These are phyloP conservation scores for Cladorrhinum sp. DNA, from an alignment of 2,329 filamentous ascomycete genomes.

Conservation along the genomic window DNA sequence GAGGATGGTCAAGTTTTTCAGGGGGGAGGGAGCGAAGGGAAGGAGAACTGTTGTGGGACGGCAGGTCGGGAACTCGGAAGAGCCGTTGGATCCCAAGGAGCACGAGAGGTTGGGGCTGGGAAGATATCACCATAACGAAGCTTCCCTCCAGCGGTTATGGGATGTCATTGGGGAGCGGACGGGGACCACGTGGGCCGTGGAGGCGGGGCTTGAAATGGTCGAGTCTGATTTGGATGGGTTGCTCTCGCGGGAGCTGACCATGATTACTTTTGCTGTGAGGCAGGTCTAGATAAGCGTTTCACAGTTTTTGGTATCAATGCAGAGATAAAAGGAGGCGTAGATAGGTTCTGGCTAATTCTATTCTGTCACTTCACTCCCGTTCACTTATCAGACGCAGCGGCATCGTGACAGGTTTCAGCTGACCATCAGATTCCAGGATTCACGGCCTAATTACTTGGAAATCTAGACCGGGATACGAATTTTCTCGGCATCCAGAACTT, in stretches of 20 bases:
- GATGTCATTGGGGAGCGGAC: constrained; percentile 34
- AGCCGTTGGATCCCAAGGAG: constrained; percentile 3
- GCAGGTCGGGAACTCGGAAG: constrained; percentile 29
- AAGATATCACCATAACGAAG: constrained; percentile 40
- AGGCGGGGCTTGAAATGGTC: constrained; percentile 8
- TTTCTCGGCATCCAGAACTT: too few species aligned
- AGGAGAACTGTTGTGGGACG: constrained; percentile 29
- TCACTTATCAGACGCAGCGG: too few species aligned
- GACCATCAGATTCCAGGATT: too few species aligned
- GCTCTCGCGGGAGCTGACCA: not conserved
- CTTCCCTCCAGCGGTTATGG: constrained; percentile 42
- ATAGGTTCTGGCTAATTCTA: too few species aligned
- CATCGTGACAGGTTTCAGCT: too few species aligned
- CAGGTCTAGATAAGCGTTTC: not conserved
- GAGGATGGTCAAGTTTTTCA: constrained; percentile 26
- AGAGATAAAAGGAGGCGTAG: too few species aligned
- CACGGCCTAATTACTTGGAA: too few species aligned
- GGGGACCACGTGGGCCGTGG: constrained; percentile 26
- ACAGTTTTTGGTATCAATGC: too few species aligned
- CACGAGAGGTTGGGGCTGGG: constrained; percentile 12
- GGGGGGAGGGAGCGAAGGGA: constrained; percentile 6
- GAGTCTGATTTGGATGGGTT: not conserved
- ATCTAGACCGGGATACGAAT: too few species aligned
- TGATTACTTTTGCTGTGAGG: not conserved
- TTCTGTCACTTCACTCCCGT: too few species aligned